A percentile compares a stretch with the other conserved stretches of the same genome.
phyloP scores from a whole-genome alignment of 768 basidiomycete genomes.

The Mycena chlorophos region DNA sequence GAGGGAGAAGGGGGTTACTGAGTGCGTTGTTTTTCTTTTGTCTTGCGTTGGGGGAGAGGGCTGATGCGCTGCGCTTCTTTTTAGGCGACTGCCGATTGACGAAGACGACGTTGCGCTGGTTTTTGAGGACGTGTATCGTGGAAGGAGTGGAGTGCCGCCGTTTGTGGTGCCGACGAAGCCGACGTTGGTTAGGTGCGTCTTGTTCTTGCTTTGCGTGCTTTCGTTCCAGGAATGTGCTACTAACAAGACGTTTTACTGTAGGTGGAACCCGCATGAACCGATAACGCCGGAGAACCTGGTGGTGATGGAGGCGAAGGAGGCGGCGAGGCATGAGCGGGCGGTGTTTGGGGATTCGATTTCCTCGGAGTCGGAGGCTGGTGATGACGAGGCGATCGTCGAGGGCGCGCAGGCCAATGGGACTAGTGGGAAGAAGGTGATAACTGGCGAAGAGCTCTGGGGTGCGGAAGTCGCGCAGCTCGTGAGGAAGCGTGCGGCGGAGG shows the following conservation, averaged over 20 bases:
- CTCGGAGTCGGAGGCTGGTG: too few relatives aligned
- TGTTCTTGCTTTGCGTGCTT: not conserved
- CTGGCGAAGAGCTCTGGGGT: slow-evolving; percentile 43
- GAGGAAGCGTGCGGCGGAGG: slow-evolving; percentile 56
- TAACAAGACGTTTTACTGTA: too few relatives aligned
- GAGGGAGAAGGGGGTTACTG: slow-evolving; percentile 39
- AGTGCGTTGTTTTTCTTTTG: slow-evolving; percentile 25
- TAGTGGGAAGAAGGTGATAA: slow-evolving; percentile 20
- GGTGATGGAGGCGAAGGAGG: slow-evolving; percentile 77
- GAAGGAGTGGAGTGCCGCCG: slow-evolving; percentile 78
- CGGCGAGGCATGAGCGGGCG: slow-evolving; percentile 59
- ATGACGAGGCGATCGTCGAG: too few relatives aligned
- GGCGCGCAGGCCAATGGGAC: not conserved
- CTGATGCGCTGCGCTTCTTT: slow-evolving; percentile 1
- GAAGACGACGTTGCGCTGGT: slow-evolving; percentile 82
- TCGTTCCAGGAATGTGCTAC: not conserved
- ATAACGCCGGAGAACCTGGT: slow-evolving; percentile 81
- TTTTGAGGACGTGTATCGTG: slow-evolving; percentile 85
- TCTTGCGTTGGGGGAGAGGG: not conserved
- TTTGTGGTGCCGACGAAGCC: slow-evolving; percentile 72
- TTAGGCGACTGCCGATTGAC: slow-evolving; percentile 77
- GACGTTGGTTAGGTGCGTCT: slow-evolving; percentile 54
- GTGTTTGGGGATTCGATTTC: slow-evolving; percentile 37
- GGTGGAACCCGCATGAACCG: slow-evolving; percentile 69
- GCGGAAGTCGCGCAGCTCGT: slow-evolving; percentile 76